A percentile compares a stretch with the other conserved stretches of the same genome.
Conservation (phyloP, 495 filamentous ascomycete genomes). For the Neurospora africana region DNA sequence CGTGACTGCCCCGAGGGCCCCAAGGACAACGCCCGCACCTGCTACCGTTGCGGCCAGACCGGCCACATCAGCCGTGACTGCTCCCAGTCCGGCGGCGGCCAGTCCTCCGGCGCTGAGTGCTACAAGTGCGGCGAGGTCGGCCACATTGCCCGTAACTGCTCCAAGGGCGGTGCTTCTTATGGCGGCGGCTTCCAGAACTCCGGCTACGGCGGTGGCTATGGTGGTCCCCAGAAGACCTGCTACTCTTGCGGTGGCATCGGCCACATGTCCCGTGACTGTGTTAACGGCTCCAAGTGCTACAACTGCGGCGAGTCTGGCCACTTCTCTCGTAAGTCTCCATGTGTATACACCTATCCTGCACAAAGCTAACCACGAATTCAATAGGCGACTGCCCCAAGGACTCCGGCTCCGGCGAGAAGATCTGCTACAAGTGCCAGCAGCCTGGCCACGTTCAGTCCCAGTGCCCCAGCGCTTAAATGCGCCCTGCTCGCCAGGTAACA, state of each 20-base stretch:
- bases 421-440: constrained; percentile 99
- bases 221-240: constrained; percentile 62
- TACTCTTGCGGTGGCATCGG: constrained; percentile 95
- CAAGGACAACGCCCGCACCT: constrained; percentile 74
- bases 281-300: constrained; percentile 99
- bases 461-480: constrained; percentile 56
- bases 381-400: constrained; percentile 75
- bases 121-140: constrained; percentile 98
- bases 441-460: constrained; percentile 89
- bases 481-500: background rate
- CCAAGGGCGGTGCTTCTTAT: constrained; percentile 42
- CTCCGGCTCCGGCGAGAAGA: constrained; percentile 63
- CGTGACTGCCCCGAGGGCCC: constrained; percentile 83
- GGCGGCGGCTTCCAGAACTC: constrained; percentile 37
- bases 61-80: constrained; percentile 96
- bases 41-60: constrained; percentile 81
- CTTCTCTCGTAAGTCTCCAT: constrained; percentile 49
- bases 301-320: constrained; percentile 96
- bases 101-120: constrained; percentile 52
- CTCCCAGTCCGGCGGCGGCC: constrained; percentile 38
- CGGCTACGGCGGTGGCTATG: constrained; percentile 40
- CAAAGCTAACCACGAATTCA: background rate
- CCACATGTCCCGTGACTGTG: constrained; percentile 96
- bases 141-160: constrained; percentile 95
- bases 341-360: background rate